Conservation (phyloP, 495 filamentous ascomycete genomes). For the Mycothermus thermophilus region DNA sequence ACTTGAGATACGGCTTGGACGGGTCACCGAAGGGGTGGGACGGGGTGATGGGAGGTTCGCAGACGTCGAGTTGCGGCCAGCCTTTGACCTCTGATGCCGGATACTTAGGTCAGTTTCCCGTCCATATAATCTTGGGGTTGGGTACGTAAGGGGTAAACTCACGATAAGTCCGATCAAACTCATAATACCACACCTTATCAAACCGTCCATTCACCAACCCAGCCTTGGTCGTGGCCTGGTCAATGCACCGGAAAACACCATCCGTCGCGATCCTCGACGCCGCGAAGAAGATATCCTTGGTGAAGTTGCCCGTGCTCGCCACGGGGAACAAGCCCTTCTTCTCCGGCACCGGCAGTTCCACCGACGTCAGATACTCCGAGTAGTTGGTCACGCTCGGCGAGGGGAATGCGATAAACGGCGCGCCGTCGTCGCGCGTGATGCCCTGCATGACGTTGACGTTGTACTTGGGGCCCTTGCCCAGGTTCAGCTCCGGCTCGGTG, state of each 20-base stretch:
- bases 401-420: conserved; percentile 31
- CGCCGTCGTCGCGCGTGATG: conserved; percentile 36
- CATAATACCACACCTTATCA: conserved; percentile 30
- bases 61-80: conserved; percentile 33
- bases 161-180: conserved; percentile 42
- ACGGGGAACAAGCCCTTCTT: conserved; percentile 29
- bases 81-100: conserved; percentile 30
- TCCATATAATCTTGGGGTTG: no score
- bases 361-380: conserved; percentile 24
- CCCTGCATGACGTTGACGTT: conserved; percentile 32
- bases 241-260: conserved; percentile 36
- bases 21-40: conserved; percentile 31
- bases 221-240: conserved; percentile 32
- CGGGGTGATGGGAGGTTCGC: conserved; percentile 27
- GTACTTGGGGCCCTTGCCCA: conserved; percentile 16
- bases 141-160: no score
- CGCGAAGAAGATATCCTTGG: conserved; percentile 31
- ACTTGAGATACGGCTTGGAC: conserved; percentile 19
- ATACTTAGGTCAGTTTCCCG: no score
- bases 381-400: conserved; percentile 22
- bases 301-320: conserved; percentile 22
- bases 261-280: conserved; percentile 33
- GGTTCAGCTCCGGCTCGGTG: conserved; percentile 19
- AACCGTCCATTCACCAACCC: conserved; percentile 20
- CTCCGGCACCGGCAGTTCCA: conserved; percentile 23